phyloP scores from a whole-genome alignment of 257 asterid species.

The Scutellaria minor region DNA sequence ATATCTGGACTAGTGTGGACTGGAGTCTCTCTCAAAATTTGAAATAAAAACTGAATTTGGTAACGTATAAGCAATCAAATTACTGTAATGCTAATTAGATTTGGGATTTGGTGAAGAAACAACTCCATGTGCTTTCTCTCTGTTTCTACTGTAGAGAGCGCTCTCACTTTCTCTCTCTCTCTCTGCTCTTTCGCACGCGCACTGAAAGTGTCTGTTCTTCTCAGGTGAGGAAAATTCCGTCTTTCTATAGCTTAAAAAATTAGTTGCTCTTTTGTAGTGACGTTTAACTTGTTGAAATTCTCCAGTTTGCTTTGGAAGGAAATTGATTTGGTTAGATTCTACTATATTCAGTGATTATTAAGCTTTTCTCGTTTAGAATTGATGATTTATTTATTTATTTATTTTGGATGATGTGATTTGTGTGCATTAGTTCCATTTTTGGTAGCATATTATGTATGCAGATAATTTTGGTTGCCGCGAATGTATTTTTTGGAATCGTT shows the following conservation, averaged over 20 bases:
- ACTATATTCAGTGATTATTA: neutral
- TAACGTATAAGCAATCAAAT: neutral
- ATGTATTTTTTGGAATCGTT: neutral
- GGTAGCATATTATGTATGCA: neutral
- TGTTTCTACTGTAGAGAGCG: slow-evolving; percentile 22
- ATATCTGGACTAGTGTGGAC: slow-evolving; percentile 1
- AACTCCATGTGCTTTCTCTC: slow-evolving; percentile 27
- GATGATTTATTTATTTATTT: neutral
- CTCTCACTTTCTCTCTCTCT: slow-evolving; percentile 25
- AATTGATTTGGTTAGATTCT: slow-evolving; percentile 22
- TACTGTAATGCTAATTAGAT: neutral
- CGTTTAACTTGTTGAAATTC: neutral
- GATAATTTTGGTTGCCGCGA: slow-evolving; percentile 15
- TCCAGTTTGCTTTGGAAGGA: neutral
- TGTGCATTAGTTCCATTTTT: neutral
- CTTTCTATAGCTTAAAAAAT: neutral
- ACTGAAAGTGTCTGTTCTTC: slow-evolving; percentile 1
- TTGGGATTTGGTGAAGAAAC: slow-evolving; percentile 36
- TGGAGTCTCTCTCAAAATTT: slow-evolving; percentile 1
- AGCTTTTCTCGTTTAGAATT: slow-evolving; percentile 7
- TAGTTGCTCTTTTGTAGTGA: neutral
- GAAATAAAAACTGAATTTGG: slow-evolving; percentile 8
- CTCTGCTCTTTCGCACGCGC: slow-evolving; percentile 21
- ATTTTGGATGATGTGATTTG: neutral
- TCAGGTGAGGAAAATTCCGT: slow-evolving; percentile 29